phyloP scores from a whole-genome alignment of 2,329 filamentous ascomycete species.

The Cladophialophora yegresii region DNA sequence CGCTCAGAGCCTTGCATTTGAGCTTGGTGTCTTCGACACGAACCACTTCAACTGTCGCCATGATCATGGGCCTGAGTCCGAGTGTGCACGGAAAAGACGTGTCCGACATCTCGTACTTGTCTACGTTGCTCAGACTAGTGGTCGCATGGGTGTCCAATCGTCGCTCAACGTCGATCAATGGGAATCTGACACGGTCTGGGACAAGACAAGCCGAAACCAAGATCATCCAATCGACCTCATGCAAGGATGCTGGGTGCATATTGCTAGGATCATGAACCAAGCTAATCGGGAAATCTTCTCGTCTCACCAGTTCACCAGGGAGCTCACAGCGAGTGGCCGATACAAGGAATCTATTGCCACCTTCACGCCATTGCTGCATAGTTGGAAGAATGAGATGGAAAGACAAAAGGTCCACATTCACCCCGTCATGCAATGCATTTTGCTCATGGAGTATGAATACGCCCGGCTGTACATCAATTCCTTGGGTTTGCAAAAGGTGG shows the following conservation, averaged over 20 bases:
- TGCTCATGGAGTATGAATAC: constrained; percentile 85
- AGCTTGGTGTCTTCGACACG: constrained; percentile 92
- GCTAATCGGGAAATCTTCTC: constrained; percentile 87
- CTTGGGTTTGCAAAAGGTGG: constrained; percentile 87
- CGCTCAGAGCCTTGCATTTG: constrained; percentile 59
- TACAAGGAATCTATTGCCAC: constrained; percentile 80
- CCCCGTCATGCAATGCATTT: constrained; percentile 65
- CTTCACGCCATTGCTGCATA: constrained; percentile 73
- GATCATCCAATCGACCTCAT: constrained; percentile 57
- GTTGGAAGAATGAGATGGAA: constrained; percentile 83
- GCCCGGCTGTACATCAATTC: constrained; percentile 80
- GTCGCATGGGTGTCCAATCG: constrained; percentile 85
- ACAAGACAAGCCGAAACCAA: constrained; percentile 30
- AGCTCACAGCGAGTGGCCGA: constrained; percentile 80
- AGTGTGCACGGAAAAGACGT: constrained; percentile 77
- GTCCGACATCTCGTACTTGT: constrained; percentile 85
- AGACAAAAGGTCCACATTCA: constrained; percentile 53
- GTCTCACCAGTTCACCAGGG: constrained; percentile 81
- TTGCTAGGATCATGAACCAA: constrained; percentile 88
- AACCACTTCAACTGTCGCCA: constrained; percentile 53
- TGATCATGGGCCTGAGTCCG: constrained; percentile 54
- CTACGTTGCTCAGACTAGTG: constrained; percentile 91
- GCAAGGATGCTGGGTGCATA: constrained; percentile 86
- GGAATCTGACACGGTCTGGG: constrained; percentile 32
- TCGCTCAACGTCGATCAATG: constrained; percentile 69